Base-by-base conservation (phyloP, 495 filamentous ascomycete species). In the Aspergillus biplanus region DNA sequence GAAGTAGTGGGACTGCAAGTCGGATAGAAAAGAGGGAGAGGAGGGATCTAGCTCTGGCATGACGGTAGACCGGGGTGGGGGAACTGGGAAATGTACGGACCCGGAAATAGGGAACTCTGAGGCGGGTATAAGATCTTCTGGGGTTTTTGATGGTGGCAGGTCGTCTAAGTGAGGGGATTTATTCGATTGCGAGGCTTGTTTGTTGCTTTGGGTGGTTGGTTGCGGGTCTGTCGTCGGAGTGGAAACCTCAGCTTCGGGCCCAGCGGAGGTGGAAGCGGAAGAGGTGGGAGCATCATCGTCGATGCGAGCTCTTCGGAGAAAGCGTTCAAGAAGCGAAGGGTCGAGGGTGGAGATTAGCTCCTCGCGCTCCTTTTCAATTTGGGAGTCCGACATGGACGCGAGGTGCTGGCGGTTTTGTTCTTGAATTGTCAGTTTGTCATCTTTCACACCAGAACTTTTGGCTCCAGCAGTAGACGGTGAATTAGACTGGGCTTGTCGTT, bases 1-100 rank as follows among this genome's bases (percentile, higher is more conserved):
- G 81, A 97, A 99, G 83, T 95, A 99, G 74, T 94, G 96, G 1
- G 84, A 73, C 81, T 97, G 93, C 9, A 99, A 86, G 61, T 90
- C 86, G 27, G 82, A 73, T 54, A 97, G 88, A 80, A 99, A 98
- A 66, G 89, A 83, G 0, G 92, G 87, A 54, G 90, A 89, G 21
- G 82, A 79, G 0, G 93, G 95, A 74, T 99, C 92, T 58, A 97
- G 89, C 39, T 89, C 86, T 32, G 89, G 89, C 56, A 75, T 80
- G 37, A 67, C 69, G 37, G 66, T 76, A 47, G 68, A 67, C 64
- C 63, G 84, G 58, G 65, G 82, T 62, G 66, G 78, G 48, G 83
- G 82, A 6, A 68, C 76, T 32, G 89, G 90, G 67, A 91, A 89
- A 72, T 90, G 88, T 11, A 90, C 75, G 21, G 75, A 73, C 52